Evolutionary conservation across 2,329 filamentous ascomycete genomes (phyloP).

Genomic region (Tolypocladium album): DNA sequence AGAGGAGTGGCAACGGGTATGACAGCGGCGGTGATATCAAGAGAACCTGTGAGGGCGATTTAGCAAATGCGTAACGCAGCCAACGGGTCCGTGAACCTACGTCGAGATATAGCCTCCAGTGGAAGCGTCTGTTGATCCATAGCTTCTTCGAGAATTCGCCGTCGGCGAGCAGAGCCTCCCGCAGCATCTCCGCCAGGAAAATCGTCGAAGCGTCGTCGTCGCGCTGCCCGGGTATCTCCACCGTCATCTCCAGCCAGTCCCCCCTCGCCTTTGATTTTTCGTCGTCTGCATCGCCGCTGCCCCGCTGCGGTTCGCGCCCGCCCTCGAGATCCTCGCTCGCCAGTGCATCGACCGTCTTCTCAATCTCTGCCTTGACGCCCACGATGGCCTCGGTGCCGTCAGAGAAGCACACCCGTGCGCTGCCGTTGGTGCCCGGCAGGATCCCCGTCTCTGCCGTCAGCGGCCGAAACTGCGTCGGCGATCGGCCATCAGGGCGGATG

Average conservation of each 20-base stretch:
- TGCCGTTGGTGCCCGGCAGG: constrained; percentile 81
- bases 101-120: constrained; percentile 95
- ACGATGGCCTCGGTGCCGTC: constrained; percentile 95
- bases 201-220: constrained; percentile 87
- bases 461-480: constrained; percentile 78
- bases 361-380: constrained; percentile 89
- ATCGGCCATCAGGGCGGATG: constrained; percentile 79
- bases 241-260: constrained; percentile 80
- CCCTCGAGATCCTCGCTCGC: constrained; percentile 13
- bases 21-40: constrained; percentile 88
- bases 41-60: constrained; percentile 53
- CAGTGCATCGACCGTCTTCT: constrained; percentile 44
- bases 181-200: constrained; percentile 79
- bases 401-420: constrained; percentile 84
- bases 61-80: neutral
- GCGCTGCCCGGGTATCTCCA: constrained; percentile 82
- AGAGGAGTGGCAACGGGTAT: constrained; percentile 86
- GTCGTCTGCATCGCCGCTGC: constrained; percentile 29
- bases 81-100: constrained; percentile 40
- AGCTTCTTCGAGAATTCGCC: constrained; percentile 60
- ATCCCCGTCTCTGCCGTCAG: constrained; percentile 84
- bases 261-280: constrained; percentile 32
- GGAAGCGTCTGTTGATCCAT: constrained; percentile 82
- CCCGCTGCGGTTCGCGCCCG: constrained; percentile 15
- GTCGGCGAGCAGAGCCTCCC: constrained; percentile 71